phyloP scores from a whole-genome alignment of 2,329 filamentous ascomycete genomes.

The Diaporthe citriasiana region DNA sequence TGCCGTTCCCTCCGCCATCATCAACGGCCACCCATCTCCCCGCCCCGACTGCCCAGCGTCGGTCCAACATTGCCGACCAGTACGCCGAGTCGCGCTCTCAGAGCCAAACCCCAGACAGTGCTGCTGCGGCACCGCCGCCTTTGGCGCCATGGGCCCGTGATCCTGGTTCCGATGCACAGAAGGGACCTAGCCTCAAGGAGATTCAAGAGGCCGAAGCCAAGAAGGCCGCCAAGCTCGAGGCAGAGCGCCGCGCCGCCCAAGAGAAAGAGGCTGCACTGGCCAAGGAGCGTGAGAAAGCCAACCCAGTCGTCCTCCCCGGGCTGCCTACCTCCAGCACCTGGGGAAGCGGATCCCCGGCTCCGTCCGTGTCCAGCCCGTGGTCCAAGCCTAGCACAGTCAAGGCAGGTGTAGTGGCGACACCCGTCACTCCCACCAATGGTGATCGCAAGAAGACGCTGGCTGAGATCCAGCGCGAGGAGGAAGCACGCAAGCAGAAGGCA shows the following conservation, averaged over 20 bases:
- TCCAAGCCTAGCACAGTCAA: slow-evolving; percentile 71
- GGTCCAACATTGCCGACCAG: slow-evolving; percentile 86
- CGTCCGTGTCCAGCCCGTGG: slow-evolving; percentile 72
- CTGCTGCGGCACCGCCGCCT: slow-evolving; percentile 69
- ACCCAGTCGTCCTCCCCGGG: slow-evolving; percentile 76
- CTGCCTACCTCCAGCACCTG: slow-evolving; percentile 91
- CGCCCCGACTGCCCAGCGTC: slow-evolving; percentile 88
- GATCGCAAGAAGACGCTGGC: slow-evolving; percentile 87
- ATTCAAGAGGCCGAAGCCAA: slow-evolving; percentile 98
- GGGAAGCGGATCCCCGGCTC: slow-evolving; percentile 83
- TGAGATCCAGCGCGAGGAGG: slow-evolving; percentile 97
- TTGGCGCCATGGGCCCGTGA: slow-evolving; percentile 97
- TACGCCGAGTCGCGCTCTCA: slow-evolving; percentile 74
- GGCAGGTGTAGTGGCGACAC: slow-evolving; percentile 47
- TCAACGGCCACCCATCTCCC: slow-evolving; percentile 86
- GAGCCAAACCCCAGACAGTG: slow-evolving; percentile 79
- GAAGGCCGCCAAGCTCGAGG: slow-evolving; percentile 88
- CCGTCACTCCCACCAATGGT: slow-evolving; percentile 52
- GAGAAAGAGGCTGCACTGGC: slow-evolving; percentile 81
- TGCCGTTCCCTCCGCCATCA: slow-evolving; percentile 79
- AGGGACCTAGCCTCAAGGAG: slow-evolving; percentile 92
- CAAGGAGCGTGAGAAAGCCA: slow-evolving; percentile 72
- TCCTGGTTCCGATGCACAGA: slow-evolving; percentile 75
- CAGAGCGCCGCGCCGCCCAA: slow-evolving; percentile 80
- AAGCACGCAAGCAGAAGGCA: slow-evolving; percentile 84